Percentiles rank a stretch among this genome's conserved stretches.
Conservation (phyloP, 2,329 filamentous ascomycete genomes). For the Arthrinium puccinioides region DNA sequence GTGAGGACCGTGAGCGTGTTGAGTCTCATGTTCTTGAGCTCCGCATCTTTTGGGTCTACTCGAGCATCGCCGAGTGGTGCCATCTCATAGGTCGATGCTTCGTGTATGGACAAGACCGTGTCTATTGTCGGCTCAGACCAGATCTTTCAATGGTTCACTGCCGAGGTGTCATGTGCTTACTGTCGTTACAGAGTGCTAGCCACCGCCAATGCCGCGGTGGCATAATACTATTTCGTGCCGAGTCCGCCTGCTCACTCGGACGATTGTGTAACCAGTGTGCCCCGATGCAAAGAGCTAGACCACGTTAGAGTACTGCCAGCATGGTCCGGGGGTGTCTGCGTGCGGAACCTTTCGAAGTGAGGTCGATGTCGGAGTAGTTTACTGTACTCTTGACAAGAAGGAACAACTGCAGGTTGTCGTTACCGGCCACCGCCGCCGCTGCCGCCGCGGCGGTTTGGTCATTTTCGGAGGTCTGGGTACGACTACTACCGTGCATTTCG, state of each 20-base stretch:
- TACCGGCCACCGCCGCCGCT: slow-evolving; percentile 1
- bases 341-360: slow-evolving; percentile 53
- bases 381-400: slow-evolving; percentile 62
- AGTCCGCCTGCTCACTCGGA: slow-evolving; percentile 14
- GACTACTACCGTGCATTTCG: too few relatives aligned
- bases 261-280: slow-evolving; percentile 56
- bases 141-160: too few relatives aligned
- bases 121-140: too few relatives aligned
- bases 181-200: slow-evolving; percentile 61
- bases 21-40: slow-evolving; percentile 27
- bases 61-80: slow-evolving; percentile 13
- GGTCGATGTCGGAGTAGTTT: slow-evolving; percentile 68
- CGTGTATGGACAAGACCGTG: slow-evolving; percentile 64
- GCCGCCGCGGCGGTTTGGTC: too few relatives aligned
- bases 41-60: too few relatives aligned
- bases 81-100: slow-evolving; percentile 31
- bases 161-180: slow-evolving; percentile 25
- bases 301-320: slow-evolving; percentile 3
- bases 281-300: slow-evolving; percentile 63
- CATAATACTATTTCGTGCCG: slow-evolving; percentile 23
- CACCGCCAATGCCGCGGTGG: slow-evolving; percentile 56
- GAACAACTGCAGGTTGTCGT: slow-evolving; percentile 27
- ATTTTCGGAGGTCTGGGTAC: too few relatives aligned
- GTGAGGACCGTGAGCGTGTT: slow-evolving; percentile 30
- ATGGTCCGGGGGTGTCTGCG: neutral